phyloP scores from a whole-genome alignment of 305 asterid species.

The Andrographis paniculata region DNA sequence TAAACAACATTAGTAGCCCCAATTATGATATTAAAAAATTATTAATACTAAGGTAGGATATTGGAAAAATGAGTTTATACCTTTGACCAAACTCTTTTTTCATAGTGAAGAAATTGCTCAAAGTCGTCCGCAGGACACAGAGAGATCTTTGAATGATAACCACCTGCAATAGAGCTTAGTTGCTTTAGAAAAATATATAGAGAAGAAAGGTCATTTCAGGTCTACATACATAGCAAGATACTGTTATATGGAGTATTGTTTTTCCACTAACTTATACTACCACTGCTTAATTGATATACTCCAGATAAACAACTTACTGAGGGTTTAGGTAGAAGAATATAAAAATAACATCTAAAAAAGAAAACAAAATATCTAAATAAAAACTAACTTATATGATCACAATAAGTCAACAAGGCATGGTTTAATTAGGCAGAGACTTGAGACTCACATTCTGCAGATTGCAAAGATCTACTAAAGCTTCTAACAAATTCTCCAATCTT shows the following conservation, averaged over 20 bases:
- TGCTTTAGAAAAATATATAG: constrained; percentile 2
- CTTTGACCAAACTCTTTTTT: constrained; percentile 38
- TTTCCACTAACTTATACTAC: too few species aligned
- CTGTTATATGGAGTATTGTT: too few species aligned
- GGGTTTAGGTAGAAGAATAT: background rate
- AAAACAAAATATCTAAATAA: too few species aligned
- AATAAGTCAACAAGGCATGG: constrained; percentile 1
- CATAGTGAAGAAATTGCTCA: constrained; percentile 40
- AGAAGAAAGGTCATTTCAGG: background rate
- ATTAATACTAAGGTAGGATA: constrained; percentile 2
- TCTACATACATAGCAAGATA: too few species aligned
- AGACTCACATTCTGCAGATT: constrained; percentile 61
- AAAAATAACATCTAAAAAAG: background rate
- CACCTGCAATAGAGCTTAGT: constrained; percentile 40
- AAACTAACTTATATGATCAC: constrained; percentile 9
- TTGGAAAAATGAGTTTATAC: constrained; percentile 26
- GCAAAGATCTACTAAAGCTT: constrained; percentile 74
- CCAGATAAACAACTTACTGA: background rate
- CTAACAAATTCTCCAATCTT: constrained; percentile 53
- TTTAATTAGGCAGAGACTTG: constrained; percentile 22
- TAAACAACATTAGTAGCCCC: too few species aligned
- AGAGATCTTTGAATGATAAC: constrained; percentile 57
- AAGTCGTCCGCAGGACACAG: constrained; percentile 48
- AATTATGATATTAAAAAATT: background rate
- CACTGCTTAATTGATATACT: too few species aligned